These are phyloP conservation scores for Glaciozyma martinii DNA, from an alignment of 768 basidiomycete species.

Conservation along the genomic window DNA sequence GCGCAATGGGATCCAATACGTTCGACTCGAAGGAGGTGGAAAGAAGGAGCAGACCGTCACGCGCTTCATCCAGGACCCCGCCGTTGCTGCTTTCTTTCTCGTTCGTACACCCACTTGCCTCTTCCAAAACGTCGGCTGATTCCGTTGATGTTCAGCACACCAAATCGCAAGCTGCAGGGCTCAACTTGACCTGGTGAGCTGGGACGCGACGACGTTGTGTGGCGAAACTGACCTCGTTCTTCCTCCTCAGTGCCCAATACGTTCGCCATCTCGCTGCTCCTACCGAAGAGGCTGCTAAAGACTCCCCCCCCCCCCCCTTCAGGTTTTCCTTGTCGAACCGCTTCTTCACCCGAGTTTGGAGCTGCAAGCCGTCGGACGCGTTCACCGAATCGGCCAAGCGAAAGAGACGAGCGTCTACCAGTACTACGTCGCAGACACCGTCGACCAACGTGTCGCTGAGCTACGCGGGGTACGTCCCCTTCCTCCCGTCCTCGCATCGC, in stretches of 20 bases:
- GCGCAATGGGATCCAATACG: constrained; percentile 27
- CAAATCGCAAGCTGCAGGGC: constrained; percentile 28
- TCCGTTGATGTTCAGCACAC: constrained; percentile 8
- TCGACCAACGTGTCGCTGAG: constrained; percentile 30
- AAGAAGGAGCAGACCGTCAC: constrained; percentile 31
- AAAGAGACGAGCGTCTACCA: constrained; percentile 30
- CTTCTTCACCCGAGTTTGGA: constrained; percentile 31
- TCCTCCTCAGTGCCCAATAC: background rate
- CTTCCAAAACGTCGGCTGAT: background rate
- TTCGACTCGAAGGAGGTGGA: constrained; percentile 30
- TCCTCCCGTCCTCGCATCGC: no score
- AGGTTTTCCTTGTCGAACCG: constrained; percentile 35
- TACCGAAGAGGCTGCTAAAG: no score
- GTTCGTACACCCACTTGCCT: background rate
- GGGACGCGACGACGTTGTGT: no score
- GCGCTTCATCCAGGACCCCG: constrained; percentile 26
- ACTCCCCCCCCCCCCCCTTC: background rate
- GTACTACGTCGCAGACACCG: constrained; percentile 26
- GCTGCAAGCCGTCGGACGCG: constrained; percentile 29
- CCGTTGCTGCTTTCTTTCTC: constrained; percentile 30
- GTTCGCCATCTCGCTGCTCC: background rate
- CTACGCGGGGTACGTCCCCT: constrained; percentile 11
- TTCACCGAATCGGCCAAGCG: constrained; percentile 34
- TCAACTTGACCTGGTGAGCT: constrained; percentile 28
- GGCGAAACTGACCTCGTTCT: no score